Evolutionary conservation across 225 moss, liverwort and hornwort genomes (phyloP), one percentile per base, ranked within the genome.

Genomic region (Bryum argenteum): DNA sequence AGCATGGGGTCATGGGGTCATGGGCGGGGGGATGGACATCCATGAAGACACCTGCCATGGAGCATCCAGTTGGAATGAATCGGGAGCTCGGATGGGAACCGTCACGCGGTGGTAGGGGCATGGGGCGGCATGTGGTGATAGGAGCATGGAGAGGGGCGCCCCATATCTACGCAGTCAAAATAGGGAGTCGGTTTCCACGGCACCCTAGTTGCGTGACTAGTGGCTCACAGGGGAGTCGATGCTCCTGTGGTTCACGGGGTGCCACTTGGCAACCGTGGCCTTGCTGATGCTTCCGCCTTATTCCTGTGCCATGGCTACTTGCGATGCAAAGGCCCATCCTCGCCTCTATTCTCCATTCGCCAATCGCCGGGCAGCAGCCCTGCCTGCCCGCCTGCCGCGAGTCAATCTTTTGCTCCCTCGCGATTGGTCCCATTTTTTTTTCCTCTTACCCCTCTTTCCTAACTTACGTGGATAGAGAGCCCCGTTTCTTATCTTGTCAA

Each of bases 111-210:
- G n/a, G 26, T 55, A 44, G 33, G 54, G 2, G 33, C 33, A 33
- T 33, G 7, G n/a, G 7, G 33, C 33, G 33, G 0, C 69, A 69
- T 79, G 38, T 48, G 65, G 45, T 47, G 22, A 23, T 45, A 20
- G 13, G 39, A 6, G 0, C 41, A 59, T 52, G 61, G 24, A 6
- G 6, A 13, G 16, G 12, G 57, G 3, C 7, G 19, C 2, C 69
- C 81, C 68, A 64, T 65, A 64, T 78, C 70, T 50, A 73, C 18
- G 74, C 70, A 73, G 69, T 70, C 73, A 70, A 60, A 70, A 77
- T 65, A 77, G 81, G 77, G 69, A 61, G 73, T 74, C 81, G 54
- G 69, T 73, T 81, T 70, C 74, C 78, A 62, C 63, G 68, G 72
- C 52, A 50, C 72, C 56, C 67, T 52, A 56, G 70, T 51, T 56